Evolutionary conservation across 2,329 filamentous ascomycete genomes (phyloP).

Genomic region (Penicillium expansum): DNA sequence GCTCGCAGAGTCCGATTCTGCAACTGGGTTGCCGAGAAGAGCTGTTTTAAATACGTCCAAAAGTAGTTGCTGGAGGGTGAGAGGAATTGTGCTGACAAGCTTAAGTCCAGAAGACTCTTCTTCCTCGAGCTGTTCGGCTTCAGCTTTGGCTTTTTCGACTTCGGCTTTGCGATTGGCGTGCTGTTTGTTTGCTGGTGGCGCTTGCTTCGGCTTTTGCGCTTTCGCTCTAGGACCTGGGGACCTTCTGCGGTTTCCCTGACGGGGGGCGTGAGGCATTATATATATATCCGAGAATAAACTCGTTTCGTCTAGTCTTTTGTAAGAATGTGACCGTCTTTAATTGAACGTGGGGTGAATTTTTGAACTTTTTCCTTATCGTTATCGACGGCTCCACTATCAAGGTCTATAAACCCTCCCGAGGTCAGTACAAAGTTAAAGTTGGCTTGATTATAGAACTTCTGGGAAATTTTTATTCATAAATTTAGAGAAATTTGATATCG

Average conservation of each 20-base stretch:
- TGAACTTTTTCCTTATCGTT: conserved; percentile 12
- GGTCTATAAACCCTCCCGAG: background rate
- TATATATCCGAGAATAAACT: background rate
- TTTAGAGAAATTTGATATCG: too few relatives aligned
- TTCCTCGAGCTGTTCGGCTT: background rate
- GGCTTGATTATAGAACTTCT: background rate
- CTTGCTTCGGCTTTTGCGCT: conserved; percentile 6
- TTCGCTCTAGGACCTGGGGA: conserved; percentile 4
- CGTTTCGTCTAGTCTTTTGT: background rate
- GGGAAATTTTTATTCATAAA: background rate
- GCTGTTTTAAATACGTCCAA: conserved; percentile 70
- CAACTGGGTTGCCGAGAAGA: conserved; percentile 47
- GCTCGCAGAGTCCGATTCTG: background rate
- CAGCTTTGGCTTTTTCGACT: conserved; percentile 7
- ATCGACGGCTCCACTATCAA: conserved; percentile 5
- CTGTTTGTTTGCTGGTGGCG: conserved; percentile 12
- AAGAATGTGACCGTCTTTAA: background rate
- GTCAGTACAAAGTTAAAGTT: too few relatives aligned
- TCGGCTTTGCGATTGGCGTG: conserved; percentile 9
- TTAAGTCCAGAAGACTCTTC: conserved; percentile 15
- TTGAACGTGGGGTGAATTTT: conserved; percentile 7
- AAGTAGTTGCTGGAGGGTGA: conserved; percentile 64
- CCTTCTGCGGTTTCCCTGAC: conserved; percentile 11
- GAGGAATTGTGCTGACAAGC: conserved; percentile 41
- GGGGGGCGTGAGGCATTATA: conserved; percentile 8